These are phyloP conservation scores for Tetrahymena elliotti DNA, from an alignment of 73 alveolate species.

Conservation along the genomic window DNA sequence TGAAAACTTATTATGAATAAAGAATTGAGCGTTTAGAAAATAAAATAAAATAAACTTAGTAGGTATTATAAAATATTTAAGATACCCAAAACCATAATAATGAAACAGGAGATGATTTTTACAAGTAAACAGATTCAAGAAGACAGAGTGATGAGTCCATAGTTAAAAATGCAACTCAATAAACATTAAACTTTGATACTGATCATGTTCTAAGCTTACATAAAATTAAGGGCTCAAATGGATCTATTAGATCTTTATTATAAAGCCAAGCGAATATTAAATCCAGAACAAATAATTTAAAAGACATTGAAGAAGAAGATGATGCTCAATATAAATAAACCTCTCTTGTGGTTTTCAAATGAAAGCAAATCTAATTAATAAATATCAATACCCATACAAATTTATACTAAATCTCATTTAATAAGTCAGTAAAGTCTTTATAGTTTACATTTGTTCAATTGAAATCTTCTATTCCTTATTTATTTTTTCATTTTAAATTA, in stretches of 20 bases:
- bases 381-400: no score
- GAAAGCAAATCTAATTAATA: not conserved
- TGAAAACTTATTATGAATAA: not conserved
- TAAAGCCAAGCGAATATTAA: no score
- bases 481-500: no score
- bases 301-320: not conserved
- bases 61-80: not conserved
- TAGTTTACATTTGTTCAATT: no score
- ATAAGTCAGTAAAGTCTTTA: no score
- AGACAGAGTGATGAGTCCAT: not conserved
- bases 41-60: not conserved
- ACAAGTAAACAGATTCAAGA: not conserved
- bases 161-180: not conserved
- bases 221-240: not conserved
- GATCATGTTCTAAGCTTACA: no score
- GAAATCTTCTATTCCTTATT: no score
- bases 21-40: not conserved
- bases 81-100: not conserved
- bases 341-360: not conserved
- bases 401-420: no score
- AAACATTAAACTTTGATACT: not conserved
- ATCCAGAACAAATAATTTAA: not conserved
- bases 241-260: not conserved
- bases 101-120: not conserved
- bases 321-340: not conserved